Conservation (phyloP, 208 protist genomes). For the Leishmania turanica region DNA sequence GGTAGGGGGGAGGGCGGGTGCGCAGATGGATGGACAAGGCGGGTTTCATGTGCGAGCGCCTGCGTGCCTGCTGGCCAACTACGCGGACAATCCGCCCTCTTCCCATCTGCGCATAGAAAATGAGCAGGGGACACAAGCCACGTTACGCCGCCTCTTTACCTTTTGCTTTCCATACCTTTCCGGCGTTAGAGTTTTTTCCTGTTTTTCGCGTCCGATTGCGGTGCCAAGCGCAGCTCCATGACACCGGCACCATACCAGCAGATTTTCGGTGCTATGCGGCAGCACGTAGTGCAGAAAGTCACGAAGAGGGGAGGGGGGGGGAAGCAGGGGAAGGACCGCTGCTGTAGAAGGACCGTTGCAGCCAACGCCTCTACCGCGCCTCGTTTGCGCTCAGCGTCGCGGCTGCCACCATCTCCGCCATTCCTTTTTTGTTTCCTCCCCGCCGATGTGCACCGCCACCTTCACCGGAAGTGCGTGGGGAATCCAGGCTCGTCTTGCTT, state of each 20-base stretch:
- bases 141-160: not conserved
- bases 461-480: constrained; percentile 80
- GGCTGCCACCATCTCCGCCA: not conserved
- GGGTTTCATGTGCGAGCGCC: not conserved
- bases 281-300: not conserved
- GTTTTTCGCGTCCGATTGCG: not conserved
- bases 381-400: not conserved
- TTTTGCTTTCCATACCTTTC: not conserved
- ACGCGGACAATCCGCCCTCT: not conserved
- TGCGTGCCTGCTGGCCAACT: not conserved
- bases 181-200: not conserved
- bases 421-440: not conserved
- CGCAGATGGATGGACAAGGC: not conserved
- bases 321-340: not conserved
- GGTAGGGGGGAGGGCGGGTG: not conserved
- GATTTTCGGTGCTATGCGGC: not conserved
- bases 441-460: not conserved
- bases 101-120: not conserved
- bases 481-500: constrained; percentile 85
- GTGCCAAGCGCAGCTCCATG: not conserved
- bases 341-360: not conserved
- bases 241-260: not conserved
- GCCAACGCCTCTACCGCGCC: not conserved
- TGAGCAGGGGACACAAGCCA: not conserved
- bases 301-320: no score